A percentile compares a stretch with the other conserved stretches of the same genome.
These are phyloP conservation scores for Choiromyces venosus DNA, from an alignment of 495 filamentous ascomycete species.

Conservation along the genomic window DNA sequence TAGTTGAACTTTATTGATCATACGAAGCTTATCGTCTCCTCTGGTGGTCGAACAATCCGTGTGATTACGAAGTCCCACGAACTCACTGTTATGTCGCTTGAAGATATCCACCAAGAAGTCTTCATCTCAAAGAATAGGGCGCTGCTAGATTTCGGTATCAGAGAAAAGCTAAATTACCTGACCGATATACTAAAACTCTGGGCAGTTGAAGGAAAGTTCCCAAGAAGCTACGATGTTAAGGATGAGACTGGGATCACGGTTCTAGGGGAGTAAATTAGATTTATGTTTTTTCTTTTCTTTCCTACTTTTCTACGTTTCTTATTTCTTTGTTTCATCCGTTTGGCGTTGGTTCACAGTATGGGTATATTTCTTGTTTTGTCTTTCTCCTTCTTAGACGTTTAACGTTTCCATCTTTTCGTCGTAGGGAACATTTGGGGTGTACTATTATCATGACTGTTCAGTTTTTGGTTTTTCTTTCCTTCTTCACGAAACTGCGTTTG, in stretches of 20 bases:
- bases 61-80: constrained; percentile 38
- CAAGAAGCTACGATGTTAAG: constrained; percentile 31
- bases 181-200: constrained; percentile 37
- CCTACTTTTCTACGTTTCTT: constrained; percentile 1
- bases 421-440: neutral
- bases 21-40: constrained; percentile 59
- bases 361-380: constrained; percentile 9
- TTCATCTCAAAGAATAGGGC: constrained; percentile 20
- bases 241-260: constrained; percentile 33
- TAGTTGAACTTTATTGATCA: constrained; percentile 97
- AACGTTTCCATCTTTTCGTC: neutral
- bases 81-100: constrained; percentile 35
- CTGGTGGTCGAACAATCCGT: constrained; percentile 29
- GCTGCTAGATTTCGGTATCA: constrained; percentile 34
- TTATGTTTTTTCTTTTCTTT: constrained; percentile 4
- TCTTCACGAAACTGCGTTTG: neutral
- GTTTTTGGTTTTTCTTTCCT: neutral
- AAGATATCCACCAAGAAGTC: constrained; percentile 35
- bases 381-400: neutral
- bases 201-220: constrained; percentile 28
- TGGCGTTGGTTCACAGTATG: constrained; percentile 3
- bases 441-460: neutral
- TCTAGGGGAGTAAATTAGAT: constrained; percentile 21
- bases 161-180: constrained; percentile 36
- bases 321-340: constrained; percentile 15